Evolutionary conservation across 768 basidiomycete species (phyloP).

Genomic region (Tephrocybe sp.): DNA sequence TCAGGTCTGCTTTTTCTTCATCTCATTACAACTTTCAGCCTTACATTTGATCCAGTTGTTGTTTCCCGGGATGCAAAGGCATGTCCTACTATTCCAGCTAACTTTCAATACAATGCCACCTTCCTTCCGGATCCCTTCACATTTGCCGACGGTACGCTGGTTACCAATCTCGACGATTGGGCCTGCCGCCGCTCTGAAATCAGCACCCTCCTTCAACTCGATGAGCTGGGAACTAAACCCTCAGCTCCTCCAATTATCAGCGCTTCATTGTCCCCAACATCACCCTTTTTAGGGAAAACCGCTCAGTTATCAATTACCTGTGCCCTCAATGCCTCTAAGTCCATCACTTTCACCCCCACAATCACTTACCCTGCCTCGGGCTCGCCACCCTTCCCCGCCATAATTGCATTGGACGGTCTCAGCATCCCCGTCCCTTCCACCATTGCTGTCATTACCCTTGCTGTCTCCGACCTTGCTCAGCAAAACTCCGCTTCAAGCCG

Average conservation of each 20-base stretch:
- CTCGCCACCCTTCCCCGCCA: slow-evolving; percentile 42
- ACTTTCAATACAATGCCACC: not conserved
- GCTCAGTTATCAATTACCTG: slow-evolving; percentile 43
- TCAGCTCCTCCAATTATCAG: slow-evolving; percentile 39
- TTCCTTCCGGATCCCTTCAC: slow-evolving; percentile 51
- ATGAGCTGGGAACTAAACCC: slow-evolving; percentile 50
- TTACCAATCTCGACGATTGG: slow-evolving; percentile 43
- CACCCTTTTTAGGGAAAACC: not conserved
- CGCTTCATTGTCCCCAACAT: slow-evolving; percentile 33
- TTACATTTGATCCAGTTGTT: not conserved
- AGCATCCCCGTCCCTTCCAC: slow-evolving; percentile 33
- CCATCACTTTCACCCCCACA: slow-evolving; percentile 43
- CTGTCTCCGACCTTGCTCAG: slow-evolving; percentile 49
- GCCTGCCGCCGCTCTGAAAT: slow-evolving; percentile 47
- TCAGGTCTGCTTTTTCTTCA: not conserved
- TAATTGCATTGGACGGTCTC: slow-evolving; percentile 47
- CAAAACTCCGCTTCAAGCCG: slow-evolving; percentile 42
- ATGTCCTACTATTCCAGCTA: not conserved
- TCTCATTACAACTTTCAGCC: not conserved
- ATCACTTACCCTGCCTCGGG: slow-evolving; percentile 39
- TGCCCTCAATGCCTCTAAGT: slow-evolving; percentile 32
- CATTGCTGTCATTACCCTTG: slow-evolving; percentile 43
- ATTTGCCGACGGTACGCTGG: slow-evolving; percentile 39
- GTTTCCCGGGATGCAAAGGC: not conserved
- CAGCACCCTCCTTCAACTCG: slow-evolving; percentile 40